Evolutionary conservation across 1,284 basidiomycete genomes (phyloP).

Genomic region (Cryptococcus deneoformans): DNA sequence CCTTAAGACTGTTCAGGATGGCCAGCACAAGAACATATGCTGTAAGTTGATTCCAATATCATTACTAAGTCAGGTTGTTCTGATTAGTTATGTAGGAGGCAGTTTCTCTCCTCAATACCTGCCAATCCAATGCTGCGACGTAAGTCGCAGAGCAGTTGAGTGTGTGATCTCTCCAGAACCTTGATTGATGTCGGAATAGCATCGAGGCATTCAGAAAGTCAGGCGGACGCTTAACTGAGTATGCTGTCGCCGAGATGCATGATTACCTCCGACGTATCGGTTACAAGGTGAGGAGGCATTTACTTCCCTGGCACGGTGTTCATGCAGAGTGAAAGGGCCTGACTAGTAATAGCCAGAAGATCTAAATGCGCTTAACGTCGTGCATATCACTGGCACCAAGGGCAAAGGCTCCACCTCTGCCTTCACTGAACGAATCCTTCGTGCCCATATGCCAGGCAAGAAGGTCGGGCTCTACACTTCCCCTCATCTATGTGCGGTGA

Average conservation of each 20-base stretch:
- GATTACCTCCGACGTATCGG: conserved; percentile 87
- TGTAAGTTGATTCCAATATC: conserved; percentile 10
- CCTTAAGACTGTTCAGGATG: conserved; percentile 27
- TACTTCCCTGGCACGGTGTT: background rate
- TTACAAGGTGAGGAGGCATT: conserved; percentile 62
- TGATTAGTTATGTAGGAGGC: conserved; percentile 57
- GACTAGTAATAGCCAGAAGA: conserved; percentile 62
- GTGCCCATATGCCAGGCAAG: conserved; percentile 36
- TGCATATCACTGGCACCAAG: conserved; percentile 98
- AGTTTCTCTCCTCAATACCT: conserved; percentile 79
- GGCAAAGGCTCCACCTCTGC: conserved; percentile 98
- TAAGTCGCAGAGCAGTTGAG: conserved; percentile 13
- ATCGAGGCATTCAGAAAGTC: conserved; percentile 79
- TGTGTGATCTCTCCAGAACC: background rate
- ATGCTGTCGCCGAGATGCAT: conserved; percentile 82
- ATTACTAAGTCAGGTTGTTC: background rate
- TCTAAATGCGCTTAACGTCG: conserved; percentile 84
- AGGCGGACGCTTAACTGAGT: conserved; percentile 65
- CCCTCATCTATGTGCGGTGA: conserved; percentile 92
- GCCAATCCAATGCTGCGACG: conserved; percentile 91
- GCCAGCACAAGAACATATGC: conserved; percentile 27
- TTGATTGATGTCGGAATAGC: conserved; percentile 12
- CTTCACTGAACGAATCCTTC: conserved; percentile 62
- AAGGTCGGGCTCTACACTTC: conserved; percentile 80
- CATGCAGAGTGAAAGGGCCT: conserved; percentile 63